phyloP scores from a whole-genome alignment of 345 rosid species.

The Syzygium aqueum region DNA sequence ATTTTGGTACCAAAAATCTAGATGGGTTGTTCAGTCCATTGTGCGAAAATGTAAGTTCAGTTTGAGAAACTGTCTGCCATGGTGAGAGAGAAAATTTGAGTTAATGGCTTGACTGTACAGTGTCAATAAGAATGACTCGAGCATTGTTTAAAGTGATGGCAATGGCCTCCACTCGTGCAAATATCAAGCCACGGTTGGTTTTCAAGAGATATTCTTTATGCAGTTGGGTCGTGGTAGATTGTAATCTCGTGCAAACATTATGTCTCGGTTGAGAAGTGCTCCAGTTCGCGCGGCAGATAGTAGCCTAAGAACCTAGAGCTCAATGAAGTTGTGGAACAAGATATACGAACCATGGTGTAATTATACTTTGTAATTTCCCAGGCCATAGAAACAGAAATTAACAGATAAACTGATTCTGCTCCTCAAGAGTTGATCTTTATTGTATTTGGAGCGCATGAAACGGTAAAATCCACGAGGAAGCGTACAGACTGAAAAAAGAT shows the following conservation, averaged over 20 bases:
- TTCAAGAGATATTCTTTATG: neutral
- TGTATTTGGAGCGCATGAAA: neutral
- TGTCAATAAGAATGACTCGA: neutral
- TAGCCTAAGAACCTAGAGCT: neutral
- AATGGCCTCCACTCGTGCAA: neutral
- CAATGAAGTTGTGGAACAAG: neutral
- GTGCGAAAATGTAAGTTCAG: neutral
- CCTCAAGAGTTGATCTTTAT: neutral
- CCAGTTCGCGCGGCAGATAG: neutral
- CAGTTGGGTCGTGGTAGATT: neutral
- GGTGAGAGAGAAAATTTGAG: neutral
- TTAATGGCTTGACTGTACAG: neutral
- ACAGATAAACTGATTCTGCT: neutral
- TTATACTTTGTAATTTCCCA: neutral
- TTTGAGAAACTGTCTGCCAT: neutral
- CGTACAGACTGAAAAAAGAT: neutral
- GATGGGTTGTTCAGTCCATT: neutral
- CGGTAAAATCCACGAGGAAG: neutral
- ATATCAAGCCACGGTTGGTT: neutral
- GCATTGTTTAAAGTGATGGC: neutral
- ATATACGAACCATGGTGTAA: neutral
- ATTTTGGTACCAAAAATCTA: neutral
- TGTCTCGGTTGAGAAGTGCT: neutral
- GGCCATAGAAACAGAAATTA: neutral
- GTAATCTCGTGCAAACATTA: neutral